Conservation (phyloP, 208 protist genomes). For the Jaenimonas drosophilae region DNA sequence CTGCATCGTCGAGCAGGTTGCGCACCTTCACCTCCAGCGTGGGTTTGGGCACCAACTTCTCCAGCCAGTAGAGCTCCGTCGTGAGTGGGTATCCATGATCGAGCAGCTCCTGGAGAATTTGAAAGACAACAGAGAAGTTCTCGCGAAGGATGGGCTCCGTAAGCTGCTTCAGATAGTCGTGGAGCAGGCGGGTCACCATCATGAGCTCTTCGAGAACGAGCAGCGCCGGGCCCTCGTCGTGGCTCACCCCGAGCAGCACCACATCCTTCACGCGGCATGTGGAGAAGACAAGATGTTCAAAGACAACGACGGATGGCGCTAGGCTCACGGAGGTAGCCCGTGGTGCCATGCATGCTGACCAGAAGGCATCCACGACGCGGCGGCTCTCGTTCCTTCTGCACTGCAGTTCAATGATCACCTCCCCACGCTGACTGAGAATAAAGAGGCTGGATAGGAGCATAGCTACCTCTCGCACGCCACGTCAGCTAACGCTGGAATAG, state of each 20-base stretch:
- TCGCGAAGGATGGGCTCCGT: conserved; percentile 74
- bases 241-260: conserved; percentile 53
- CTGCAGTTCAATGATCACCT: conserved; percentile 87
- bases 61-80: conserved; percentile 69
- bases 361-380: conserved; percentile 62
- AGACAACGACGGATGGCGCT: conserved; percentile 37
- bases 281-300: conserved; percentile 54
- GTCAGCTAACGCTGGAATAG: background rate
- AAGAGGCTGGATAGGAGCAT: conserved; percentile 69
- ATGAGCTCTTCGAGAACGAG: conserved; percentile 69
- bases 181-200: conserved; percentile 47
- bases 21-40: conserved; percentile 78
- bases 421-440: conserved; percentile 58
- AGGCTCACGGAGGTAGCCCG: conserved; percentile 16
- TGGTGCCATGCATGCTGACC: conserved; percentile 38
- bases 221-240: conserved; percentile 59
- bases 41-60: conserved; percentile 81
- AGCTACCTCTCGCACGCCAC: too few relatives aligned
- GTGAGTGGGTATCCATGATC: conserved; percentile 90
- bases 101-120: conserved; percentile 88
- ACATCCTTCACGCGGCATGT: conserved; percentile 60
- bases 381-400: conserved; percentile 66
- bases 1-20: conserved; percentile 41
- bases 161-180: conserved; percentile 68
- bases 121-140: conserved; percentile 88